A percentile compares a stretch with the other conserved stretches of the same genome.
Conservation (phyloP, 1,284 basidiomycete genomes). For the Spongispora temasekensis region DNA sequence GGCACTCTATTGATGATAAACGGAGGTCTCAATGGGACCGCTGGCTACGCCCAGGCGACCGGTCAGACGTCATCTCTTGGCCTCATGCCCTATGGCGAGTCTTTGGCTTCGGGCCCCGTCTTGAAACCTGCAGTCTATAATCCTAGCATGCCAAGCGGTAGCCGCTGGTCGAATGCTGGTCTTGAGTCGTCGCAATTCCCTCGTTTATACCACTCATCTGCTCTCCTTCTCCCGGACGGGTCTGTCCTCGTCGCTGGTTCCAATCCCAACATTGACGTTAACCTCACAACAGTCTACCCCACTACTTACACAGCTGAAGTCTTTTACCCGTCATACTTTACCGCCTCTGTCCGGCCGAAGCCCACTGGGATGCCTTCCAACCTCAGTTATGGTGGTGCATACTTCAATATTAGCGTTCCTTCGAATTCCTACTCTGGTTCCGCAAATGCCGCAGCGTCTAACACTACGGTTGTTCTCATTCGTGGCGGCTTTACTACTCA, state of each 20-base stretch:
- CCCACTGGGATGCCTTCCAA: conserved; percentile 72
- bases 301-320: conserved; percentile 88
- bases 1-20: conserved; percentile 77
- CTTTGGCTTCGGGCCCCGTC: conserved; percentile 66
- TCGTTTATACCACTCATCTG: conserved; percentile 87
- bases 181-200: conserved; percentile 63
- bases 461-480: conserved; percentile 79
- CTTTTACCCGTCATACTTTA: conserved; percentile 87
- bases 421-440: conserved; percentile 64
- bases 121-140: conserved; percentile 77
- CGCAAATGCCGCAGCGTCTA: conserved; percentile 68
- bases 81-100: conserved; percentile 66
- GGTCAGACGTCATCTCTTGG: conserved; percentile 43
- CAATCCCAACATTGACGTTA: conserved; percentile 91
- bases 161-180: conserved; percentile 73
- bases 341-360: conserved; percentile 68
- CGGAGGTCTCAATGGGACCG: conserved; percentile 77
- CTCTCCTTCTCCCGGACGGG: conserved; percentile 86
- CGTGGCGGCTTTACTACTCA: conserved; percentile 94
- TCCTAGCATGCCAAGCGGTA: conserved; percentile 61
- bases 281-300: conserved; percentile 67
- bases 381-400: conserved; percentile 83
- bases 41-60: conserved; percentile 64
- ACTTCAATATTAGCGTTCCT: conserved; percentile 70
- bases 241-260: conserved; percentile 89